Conservation (phyloP, 148 eudicot species). For the Amaranthus palmeri region DNA sequence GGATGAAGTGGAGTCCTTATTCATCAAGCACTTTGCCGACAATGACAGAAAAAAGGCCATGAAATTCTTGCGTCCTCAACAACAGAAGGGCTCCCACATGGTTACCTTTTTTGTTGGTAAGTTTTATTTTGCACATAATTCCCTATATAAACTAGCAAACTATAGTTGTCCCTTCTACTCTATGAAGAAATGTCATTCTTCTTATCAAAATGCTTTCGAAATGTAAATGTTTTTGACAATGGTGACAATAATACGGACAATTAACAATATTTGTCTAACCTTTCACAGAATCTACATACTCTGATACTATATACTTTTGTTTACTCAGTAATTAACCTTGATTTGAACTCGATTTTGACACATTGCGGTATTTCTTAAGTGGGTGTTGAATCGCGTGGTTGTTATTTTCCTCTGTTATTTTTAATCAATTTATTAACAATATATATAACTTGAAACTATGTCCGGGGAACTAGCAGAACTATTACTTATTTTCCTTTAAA, state of each 20-base stretch:
- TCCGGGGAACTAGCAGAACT: background rate
- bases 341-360: conserved; percentile 9
- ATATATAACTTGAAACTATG: background rate
- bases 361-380: background rate
- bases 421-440: background rate
- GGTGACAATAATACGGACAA: conserved; percentile 3
- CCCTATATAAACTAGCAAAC: background rate
- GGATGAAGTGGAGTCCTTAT: conserved; percentile 95
- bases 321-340: conserved; percentile 5
- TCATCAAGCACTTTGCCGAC: conserved; percentile 94
- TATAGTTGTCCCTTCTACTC: background rate
- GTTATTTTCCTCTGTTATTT: conserved; percentile 2
- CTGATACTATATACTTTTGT: background rate
- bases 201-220: background rate
- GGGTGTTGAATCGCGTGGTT: conserved; percentile 7
- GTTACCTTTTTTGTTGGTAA: conserved; percentile 91
- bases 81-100: conserved; percentile 81
- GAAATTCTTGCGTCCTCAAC: conserved; percentile 84
- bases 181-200: background rate
- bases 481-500: background rate
- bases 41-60: conserved; percentile 92
- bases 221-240: conserved; percentile 15
- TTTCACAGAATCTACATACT: background rate
- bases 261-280: conserved; percentile 8
- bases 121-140: background rate